Base-by-base conservation (phyloP, 2,329 filamentous ascomycete genomes). In the Fusarium succisae region DNA sequence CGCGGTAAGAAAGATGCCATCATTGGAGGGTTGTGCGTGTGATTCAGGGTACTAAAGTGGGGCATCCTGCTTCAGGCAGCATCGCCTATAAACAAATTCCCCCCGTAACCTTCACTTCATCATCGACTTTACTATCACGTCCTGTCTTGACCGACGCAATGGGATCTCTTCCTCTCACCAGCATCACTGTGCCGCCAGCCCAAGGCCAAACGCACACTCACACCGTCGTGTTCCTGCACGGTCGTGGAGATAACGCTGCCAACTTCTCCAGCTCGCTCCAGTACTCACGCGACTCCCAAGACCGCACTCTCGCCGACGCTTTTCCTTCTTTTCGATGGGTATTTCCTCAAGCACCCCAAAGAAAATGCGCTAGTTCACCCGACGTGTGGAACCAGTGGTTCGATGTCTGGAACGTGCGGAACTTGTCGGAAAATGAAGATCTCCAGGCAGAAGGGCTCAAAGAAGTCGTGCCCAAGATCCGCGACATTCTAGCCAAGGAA, bases 281-380 rank as follows among this genome's bases (percentile, higher is more conserved):
- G 15, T 68, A 76, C 68, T 82, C 77, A 28, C 73, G 63, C 41
- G 79, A 82, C 67, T 83, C 83, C 1, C 66, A 63, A 11, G 65
- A 73, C n/a, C 80, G 72, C 24, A 80, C 79, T 8, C 82, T 87
- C 3, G 54, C 77, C 28, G 80, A 84, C 8, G 74, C 78, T 14
- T 84, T 87, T 41, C 86, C 87, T 9, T 81, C 82, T 10, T 81
- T 87, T 73, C 82, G 84, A 63, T 88, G 86, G 84, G 85, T 88
- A 6, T 88, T 88, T 57, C 86, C 86, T 13, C 81, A 84, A 59
- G 84, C 86, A 4, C 82, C 82, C 17, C 28, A 76, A 41, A 76
- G 78, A 59, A 45, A 78, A 56, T 74, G 78, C 51, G 79, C 81
- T 60, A 66, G 59, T 9, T 67, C 61, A 20, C 71, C 70, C 13